Evolutionary conservation across 163 green algal species (phyloP).

Genomic region (Volvox carteri): DNA sequence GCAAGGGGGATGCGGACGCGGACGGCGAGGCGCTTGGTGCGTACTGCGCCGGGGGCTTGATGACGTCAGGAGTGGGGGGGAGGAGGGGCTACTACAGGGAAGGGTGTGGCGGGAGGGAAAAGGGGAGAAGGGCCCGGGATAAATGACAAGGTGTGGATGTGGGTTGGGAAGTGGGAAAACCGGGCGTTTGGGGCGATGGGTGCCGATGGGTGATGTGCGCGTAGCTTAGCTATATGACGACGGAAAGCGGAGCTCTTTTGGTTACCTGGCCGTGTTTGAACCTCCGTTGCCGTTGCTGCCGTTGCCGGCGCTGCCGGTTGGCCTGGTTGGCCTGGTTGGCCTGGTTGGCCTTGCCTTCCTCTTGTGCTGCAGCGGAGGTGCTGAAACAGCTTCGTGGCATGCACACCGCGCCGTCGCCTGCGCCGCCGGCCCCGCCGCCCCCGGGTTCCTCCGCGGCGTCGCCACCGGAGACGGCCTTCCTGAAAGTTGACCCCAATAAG

Average conservation of each 20-base stretch:
- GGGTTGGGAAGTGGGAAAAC: too few species aligned
- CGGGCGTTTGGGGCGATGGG: too few species aligned
- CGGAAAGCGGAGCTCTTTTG: too few species aligned
- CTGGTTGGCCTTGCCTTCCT: too few species aligned
- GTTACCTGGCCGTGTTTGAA: too few species aligned
- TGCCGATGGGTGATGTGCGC: too few species aligned
- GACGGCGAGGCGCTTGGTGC: constrained; percentile 41
- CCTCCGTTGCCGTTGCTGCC: not conserved
- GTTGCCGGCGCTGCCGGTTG: too few species aligned
- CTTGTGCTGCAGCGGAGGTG: constrained; percentile 44
- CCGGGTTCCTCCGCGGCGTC: not conserved
- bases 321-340: too few species aligned
- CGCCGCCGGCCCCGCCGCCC: constrained; percentile 20
- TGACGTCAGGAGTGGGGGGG: not conserved
- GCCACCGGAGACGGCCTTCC: constrained; percentile 11
- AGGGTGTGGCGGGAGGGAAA: too few species aligned
- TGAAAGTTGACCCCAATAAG: constrained; percentile 18
- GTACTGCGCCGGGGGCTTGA: not conserved
- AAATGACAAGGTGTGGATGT: too few species aligned
- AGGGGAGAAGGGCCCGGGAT: not conserved
- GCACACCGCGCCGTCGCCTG: not conserved
- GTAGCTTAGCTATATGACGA: too few species aligned
- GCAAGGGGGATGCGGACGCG: constrained; percentile 1
- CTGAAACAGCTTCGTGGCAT: constrained; percentile 40
- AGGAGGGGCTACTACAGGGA: not conserved